These are phyloP conservation scores for Chalara sp. DNA, from an alignment of 2,329 filamentous ascomycete species.

Conservation along the genomic window DNA sequence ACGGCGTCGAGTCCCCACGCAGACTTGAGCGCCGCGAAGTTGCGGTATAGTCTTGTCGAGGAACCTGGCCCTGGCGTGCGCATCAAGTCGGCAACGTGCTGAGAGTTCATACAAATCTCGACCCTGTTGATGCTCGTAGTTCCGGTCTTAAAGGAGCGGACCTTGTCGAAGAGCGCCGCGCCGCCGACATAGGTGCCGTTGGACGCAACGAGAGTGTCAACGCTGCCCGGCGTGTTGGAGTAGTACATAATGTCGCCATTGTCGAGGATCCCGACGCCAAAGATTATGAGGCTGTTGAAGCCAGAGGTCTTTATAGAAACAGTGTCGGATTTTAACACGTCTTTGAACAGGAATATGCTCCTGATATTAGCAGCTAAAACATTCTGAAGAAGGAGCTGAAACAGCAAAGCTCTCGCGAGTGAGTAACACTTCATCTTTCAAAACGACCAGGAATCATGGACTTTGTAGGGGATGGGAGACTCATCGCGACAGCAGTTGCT, in stretches of 20 bases:
- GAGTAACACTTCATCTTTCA: background rate
- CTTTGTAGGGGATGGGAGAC: background rate
- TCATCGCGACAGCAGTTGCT: background rate
- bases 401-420: background rate
- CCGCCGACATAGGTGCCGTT: conserved; percentile 40
- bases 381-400: background rate
- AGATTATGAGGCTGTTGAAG: conserved; percentile 38
- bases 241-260: conserved; percentile 40
- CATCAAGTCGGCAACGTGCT: conserved; percentile 35
- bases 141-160: conserved; percentile 34
- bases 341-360: conserved; percentile 20
- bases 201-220: conserved; percentile 29
- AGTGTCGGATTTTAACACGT: conserved; percentile 39
- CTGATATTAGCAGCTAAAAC: background rate
- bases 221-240: conserved; percentile 16
- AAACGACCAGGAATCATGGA: background rate
- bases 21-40: conserved; percentile 32
- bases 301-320: conserved; percentile 33
- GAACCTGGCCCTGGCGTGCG: conserved; percentile 27
- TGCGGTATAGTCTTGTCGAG: conserved; percentile 31
- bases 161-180: conserved; percentile 39
- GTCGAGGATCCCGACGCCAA: conserved; percentile 35
- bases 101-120: conserved; percentile 38
- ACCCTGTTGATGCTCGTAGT: conserved; percentile 30
- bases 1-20: conserved; percentile 39